These are phyloP conservation scores for Sclerotinia trifoliorum DNA, from an alignment of 2,329 filamentous ascomycete genomes.

Conservation along the genomic window DNA sequence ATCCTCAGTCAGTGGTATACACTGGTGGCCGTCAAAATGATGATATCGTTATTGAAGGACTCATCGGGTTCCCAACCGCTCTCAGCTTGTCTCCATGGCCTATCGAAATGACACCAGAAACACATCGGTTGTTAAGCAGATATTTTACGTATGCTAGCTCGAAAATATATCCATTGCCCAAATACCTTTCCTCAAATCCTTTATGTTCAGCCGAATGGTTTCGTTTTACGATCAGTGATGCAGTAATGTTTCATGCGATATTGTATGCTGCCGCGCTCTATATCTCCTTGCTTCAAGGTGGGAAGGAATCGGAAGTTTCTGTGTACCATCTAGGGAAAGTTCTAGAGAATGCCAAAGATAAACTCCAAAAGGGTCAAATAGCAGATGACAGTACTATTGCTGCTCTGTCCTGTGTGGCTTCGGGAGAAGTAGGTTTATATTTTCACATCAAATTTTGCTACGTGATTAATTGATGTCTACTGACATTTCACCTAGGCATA, in stretches of 20 bases:
- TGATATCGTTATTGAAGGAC: background rate
- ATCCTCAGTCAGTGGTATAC: background rate
- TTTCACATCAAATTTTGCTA: background rate
- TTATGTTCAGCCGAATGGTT: conserved; percentile 30
- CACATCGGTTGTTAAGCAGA: conserved; percentile 26
- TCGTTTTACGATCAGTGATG: conserved; percentile 29
- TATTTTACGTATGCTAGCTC: conserved; percentile 27
- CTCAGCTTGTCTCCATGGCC: conserved; percentile 25
- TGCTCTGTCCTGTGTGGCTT: conserved; percentile 30
- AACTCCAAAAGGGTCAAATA: conserved; percentile 3
- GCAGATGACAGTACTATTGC: conserved; percentile 11
- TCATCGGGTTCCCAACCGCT: conserved; percentile 27
- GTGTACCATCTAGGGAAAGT: conserved; percentile 26
- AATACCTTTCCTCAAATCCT: conserved; percentile 26
- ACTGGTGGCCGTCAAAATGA: background rate
- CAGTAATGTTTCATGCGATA: conserved; percentile 31
- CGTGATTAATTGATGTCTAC: background rate
- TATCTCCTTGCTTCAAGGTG: conserved; percentile 27
- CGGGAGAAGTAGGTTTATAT: conserved; percentile 28
- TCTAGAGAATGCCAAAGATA: conserved; percentile 27
- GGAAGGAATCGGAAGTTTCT: conserved; percentile 26
- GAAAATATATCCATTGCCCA: conserved; percentile 26
- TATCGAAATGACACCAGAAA: conserved; percentile 24
- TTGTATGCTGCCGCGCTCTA: conserved; percentile 31
- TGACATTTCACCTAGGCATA: conserved; percentile 24